Conservation (phyloP, 768 basidiomycete genomes). For the Pleurotus platypus region DNA sequence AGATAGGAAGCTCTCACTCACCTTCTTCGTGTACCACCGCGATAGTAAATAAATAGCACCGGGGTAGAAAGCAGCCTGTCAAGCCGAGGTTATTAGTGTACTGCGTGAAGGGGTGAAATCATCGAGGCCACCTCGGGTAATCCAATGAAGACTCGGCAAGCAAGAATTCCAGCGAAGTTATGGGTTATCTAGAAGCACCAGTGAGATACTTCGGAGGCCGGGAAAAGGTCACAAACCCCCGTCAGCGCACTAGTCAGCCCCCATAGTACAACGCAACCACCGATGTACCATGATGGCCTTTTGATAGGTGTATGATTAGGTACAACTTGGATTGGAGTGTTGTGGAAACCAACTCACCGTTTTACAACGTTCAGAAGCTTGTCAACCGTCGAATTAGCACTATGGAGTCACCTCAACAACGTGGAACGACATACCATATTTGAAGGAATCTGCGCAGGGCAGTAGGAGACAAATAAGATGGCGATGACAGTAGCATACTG, state of each 20-base stretch:
- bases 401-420: neutral
- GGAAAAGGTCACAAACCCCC: conserved; percentile 37
- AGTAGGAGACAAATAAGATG: conserved; percentile 54
- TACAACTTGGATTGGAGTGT: neutral
- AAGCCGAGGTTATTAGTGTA: neutral
- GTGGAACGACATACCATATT: conserved; percentile 46
- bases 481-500: conserved; percentile 52
- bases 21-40: conserved; percentile 61
- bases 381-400: no score
- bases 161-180: conserved; percentile 50
- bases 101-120: neutral
- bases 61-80: conserved; percentile 61
- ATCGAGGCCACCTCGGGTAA: conserved; percentile 44
- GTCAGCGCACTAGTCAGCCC: conserved; percentile 61
- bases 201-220: neutral
- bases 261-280: conserved; percentile 57
- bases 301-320: neutral
- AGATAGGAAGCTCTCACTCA: conserved; percentile 4
- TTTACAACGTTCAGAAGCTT: conserved; percentile 55
- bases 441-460: conserved; percentile 62
- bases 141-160: conserved; percentile 60
- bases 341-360: conserved; percentile 29
- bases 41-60: conserved; percentile 46
- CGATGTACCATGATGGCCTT: conserved; percentile 63
- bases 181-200: conserved; percentile 35